These are phyloP conservation scores for Polytolypa hystricis DNA, from an alignment of 2,329 filamentous ascomycete genomes.

Conservation along the genomic window DNA sequence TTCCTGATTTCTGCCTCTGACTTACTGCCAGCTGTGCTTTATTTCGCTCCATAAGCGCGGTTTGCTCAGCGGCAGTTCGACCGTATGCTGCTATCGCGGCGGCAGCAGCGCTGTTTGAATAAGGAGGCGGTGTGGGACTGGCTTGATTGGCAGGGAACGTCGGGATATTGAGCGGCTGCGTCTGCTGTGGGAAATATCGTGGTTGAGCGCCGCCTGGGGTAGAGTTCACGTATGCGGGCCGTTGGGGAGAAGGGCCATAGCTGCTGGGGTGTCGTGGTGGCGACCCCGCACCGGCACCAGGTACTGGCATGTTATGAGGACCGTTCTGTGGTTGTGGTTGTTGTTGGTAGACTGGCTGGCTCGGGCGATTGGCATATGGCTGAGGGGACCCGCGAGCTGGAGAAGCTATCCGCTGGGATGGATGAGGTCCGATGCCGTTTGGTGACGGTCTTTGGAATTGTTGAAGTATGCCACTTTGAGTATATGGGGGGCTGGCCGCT, in stretches of 20 bases:
- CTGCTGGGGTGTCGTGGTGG: conserved; percentile 24
- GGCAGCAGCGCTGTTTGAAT: conserved; percentile 27
- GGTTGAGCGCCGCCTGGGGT: conserved; percentile 19
- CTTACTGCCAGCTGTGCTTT: conserved; percentile 27
- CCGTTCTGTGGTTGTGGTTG: conserved; percentile 15
- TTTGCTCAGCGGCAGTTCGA: conserved; percentile 31
- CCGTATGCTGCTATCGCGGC: conserved; percentile 26
- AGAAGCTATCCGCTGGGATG: conserved; percentile 19
- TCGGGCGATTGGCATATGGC: conserved; percentile 25
- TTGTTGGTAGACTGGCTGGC: conserved; percentile 17
- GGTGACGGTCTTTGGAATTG: conserved; percentile 30
- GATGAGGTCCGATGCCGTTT: conserved; percentile 26
- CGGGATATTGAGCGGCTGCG: conserved; percentile 16
- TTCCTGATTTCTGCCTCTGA: conserved; percentile 22
- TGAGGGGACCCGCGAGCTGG: conserved; percentile 25
- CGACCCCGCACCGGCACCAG: conserved; percentile 16
- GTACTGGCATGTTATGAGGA: conserved; percentile 19
- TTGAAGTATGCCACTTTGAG: conserved; percentile 23
- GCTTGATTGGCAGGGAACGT: conserved; percentile 23
- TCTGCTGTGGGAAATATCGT: conserved; percentile 23
- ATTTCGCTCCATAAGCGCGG: conserved; percentile 27
- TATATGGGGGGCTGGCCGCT: conserved; percentile 21
- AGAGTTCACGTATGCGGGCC: conserved; percentile 25
- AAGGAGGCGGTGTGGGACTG: conserved; percentile 19
- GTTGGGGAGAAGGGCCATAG: conserved; percentile 23